These are phyloP conservation scores for Symbiodinium natans DNA, from an alignment of 73 alveolate genomes.

Conservation along the genomic window DNA sequence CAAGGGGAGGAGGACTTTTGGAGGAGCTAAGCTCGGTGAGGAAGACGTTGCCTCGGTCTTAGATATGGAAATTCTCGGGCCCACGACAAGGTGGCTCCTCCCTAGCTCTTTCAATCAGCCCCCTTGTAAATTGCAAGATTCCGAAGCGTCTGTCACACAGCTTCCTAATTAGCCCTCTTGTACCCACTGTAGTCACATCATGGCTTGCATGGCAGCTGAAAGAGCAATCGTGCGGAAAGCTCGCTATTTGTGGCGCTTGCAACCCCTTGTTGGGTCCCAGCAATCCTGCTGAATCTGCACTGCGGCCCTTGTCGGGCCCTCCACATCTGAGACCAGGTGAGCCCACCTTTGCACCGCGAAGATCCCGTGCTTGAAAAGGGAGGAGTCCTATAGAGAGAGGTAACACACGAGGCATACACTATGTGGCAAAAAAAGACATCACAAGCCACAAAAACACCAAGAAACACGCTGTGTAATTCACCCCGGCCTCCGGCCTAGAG, in stretches of 20 bases:
- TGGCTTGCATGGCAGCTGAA: not conserved
- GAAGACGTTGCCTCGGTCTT: constrained; percentile 39
- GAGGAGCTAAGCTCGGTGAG: constrained; percentile 51
- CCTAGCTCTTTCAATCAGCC: not conserved
- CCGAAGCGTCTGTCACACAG: too few relatives aligned
- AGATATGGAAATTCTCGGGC: too few relatives aligned
- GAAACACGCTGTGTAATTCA: too few relatives aligned
- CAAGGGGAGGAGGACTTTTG: constrained; percentile 28
- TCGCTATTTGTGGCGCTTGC: not conserved
- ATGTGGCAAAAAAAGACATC: not conserved
- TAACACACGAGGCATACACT: too few relatives aligned
- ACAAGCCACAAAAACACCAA: not conserved
- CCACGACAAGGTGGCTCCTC: too few relatives aligned
- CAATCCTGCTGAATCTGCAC: constrained; percentile 24
- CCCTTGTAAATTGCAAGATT: not conserved
- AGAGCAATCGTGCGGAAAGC: not conserved
- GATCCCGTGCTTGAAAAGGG: not conserved
- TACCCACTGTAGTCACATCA: too few relatives aligned
- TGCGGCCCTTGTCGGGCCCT: not conserved
- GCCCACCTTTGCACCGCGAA: constrained; percentile 10
- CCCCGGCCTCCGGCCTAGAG: too few relatives aligned
- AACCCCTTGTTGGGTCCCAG: not conserved
- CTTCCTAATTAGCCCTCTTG: too few relatives aligned
- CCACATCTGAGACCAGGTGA: not conserved
- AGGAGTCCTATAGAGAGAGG: too few relatives aligned